Conservation (phyloP, 2,329 filamentous ascomycete genomes). For the Colletotrichum karsti region DNA sequence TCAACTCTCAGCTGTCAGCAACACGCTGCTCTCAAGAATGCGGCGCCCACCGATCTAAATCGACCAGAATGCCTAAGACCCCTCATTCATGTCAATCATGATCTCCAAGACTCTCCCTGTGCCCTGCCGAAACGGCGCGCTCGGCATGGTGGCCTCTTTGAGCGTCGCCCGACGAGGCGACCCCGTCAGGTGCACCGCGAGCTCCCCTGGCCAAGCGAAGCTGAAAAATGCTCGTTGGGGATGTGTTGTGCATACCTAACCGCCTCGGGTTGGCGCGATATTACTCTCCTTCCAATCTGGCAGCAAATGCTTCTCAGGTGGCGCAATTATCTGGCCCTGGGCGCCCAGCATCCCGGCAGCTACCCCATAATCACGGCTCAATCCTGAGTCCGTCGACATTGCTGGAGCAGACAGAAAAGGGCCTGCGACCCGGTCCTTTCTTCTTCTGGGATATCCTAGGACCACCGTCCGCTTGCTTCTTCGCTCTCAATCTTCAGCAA, state of each 20-base stretch:
- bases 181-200: not conserved
- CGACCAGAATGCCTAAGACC: not conserved
- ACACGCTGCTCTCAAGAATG: not conserved
- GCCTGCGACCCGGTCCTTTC: not conserved
- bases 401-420: not conserved
- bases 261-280: conserved; percentile 5
- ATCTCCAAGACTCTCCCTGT: not conserved
- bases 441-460: not conserved
- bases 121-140: not conserved
- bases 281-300: not conserved
- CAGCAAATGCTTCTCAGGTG: not conserved
- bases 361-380: conserved; percentile 9
- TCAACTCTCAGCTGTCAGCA: not conserved
- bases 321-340: not conserved
- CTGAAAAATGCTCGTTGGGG: not conserved
- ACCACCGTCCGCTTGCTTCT: not conserved
- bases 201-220: not conserved
- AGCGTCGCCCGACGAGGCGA: not conserved
- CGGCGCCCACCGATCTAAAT: not conserved
- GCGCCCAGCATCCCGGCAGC: not conserved
- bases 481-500: not conserved
- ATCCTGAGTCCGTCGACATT: not conserved
- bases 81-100: not conserved
- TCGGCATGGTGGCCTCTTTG: not conserved
- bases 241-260: conserved; percentile 1